These are phyloP conservation scores for Solanum rostratum DNA, from an alignment of 257 asterid genomes.

Conservation along the genomic window DNA sequence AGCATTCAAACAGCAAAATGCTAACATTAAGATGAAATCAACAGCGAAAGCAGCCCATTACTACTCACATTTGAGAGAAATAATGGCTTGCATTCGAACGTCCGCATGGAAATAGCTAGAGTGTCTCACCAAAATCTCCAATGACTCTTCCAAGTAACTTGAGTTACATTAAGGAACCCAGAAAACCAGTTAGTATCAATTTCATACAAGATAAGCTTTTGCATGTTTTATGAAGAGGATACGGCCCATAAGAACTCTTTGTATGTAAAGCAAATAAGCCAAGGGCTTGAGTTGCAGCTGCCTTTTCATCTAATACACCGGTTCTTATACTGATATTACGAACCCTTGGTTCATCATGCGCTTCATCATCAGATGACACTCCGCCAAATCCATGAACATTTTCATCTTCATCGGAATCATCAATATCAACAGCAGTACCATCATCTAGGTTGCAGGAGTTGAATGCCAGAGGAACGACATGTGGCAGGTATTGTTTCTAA, in stretches of 20 bases:
- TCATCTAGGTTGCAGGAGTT: slow-evolving; percentile 98
- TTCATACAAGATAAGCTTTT: not conserved
- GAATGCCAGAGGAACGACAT: slow-evolving; percentile 75
- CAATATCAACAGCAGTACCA: slow-evolving; percentile 95
- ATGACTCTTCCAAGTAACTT: slow-evolving; percentile 88
- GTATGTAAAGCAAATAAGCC: slow-evolving; percentile 91
- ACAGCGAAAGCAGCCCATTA: not conserved
- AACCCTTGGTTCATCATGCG: slow-evolving; percentile 88
- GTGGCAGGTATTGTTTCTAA: slow-evolving; percentile 80
- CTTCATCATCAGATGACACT: slow-evolving; percentile 98
- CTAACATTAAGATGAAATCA: not conserved
- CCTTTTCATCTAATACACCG: slow-evolving; percentile 98
- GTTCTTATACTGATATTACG: slow-evolving; percentile 97
- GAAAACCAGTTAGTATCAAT: not conserved
- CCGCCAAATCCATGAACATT: slow-evolving; percentile 75
- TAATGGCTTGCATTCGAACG: slow-evolving; percentile 95
- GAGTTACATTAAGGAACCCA: slow-evolving; percentile 37
- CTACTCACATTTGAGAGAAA: slow-evolving; percentile 71
- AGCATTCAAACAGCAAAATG: not conserved
- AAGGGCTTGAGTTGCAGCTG: slow-evolving; percentile 99
- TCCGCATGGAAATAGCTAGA: slow-evolving; percentile 90
- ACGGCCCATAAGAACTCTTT: slow-evolving; percentile 79
- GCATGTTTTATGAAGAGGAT: slow-evolving; percentile 34
- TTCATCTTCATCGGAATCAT: slow-evolving; percentile 76
- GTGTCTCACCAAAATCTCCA: slow-evolving; percentile 75